Base-by-base conservation (phyloP, 495 filamentous ascomycete species). In the Penicillium ochrochloron region DNA sequence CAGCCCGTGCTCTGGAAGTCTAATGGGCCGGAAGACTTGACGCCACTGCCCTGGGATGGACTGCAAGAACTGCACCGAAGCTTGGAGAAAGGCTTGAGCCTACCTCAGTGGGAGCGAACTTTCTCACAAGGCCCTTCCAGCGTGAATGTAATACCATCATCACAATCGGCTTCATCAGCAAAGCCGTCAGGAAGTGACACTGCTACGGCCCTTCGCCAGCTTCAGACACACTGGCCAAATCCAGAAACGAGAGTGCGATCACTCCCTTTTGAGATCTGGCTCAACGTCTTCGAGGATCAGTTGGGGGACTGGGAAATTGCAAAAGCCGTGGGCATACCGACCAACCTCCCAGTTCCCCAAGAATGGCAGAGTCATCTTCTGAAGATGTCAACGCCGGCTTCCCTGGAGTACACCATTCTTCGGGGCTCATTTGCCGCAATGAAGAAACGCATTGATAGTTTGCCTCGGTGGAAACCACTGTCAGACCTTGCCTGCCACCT, bases 271-370 rank as follows among this genome's bases (percentile, higher is more conserved):
- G 94, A 97, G 74, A 82, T 97, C 27, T 97, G 94, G 93, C 86
- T 90, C 31, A 89, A 91, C 52, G 89, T 97, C 27, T 88, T 97
- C 46, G 89, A 95, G 66, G 87, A 89, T 65, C 77, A 82, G 27
- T 83, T 92, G 17, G 86, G 86, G 17, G 94, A 97, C 72, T 97
- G 94, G 94, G 94, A 97, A 76, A 82, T 93, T 3, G 89, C 94
- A 17, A 89, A 85, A 55, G 88, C 90, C 2, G 83, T 97, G 14
- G 88, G 92, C 57, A 82, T 97, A 46, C 91, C 89, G 66, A 90
- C 92, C 5, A 92, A 82, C 50, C 78, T 97, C 8, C 82, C 86
- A 17, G 86, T 88, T 34, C 93, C 94, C 2, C 69, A 79, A 17
- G 88, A 92, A 70, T 97, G 94, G 94, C 86, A 86, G 63, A 76